phyloP scores from a whole-genome alignment of 2,329 filamentous ascomycete genomes.

The Fusarium penzigii region DNA sequence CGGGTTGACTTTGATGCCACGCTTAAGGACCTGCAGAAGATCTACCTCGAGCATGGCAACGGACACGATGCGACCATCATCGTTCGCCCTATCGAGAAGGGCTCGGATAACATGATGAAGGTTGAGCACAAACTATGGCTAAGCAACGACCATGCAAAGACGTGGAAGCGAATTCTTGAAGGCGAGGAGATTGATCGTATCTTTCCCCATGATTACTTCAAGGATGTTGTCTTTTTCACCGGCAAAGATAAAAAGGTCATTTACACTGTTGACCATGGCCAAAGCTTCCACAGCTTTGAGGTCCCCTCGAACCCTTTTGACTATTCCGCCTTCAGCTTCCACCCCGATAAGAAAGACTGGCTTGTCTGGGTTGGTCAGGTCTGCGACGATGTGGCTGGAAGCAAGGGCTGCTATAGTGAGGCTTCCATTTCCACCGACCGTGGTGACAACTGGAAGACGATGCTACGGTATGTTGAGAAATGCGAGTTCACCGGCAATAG shows the following conservation, averaged over 20 bases:
- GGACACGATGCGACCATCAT: conserved; percentile 73
- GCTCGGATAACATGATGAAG: conserved; percentile 30
- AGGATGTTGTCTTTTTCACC: conserved; percentile 84
- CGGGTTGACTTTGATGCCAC: conserved; percentile 64
- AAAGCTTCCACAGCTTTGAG: conserved; percentile 72
- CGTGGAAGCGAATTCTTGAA: conserved; percentile 71
- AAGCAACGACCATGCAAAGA: conserved; percentile 85
- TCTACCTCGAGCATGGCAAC: conserved; percentile 79
- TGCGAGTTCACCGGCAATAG: conserved; percentile 82
- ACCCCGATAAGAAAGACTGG: conserved; percentile 84
- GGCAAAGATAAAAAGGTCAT: conserved; percentile 66
- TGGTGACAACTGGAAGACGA: conserved; percentile 75
- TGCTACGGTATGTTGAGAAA: conserved; percentile 72
- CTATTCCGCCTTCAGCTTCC: conserved; percentile 67
- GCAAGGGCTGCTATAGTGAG: conserved; percentile 65
- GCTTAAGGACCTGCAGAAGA: conserved; percentile 52
- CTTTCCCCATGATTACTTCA: conserved; percentile 76
- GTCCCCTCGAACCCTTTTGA: conserved; percentile 57
- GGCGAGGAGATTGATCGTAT: conserved; percentile 71
- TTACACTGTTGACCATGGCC: conserved; percentile 80
- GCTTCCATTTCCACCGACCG: conserved; percentile 79
- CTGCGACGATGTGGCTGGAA: conserved; percentile 56
- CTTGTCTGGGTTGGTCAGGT: conserved; percentile 84
- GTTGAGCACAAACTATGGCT: conserved; percentile 65
- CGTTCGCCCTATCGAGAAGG: conserved; percentile 46